Conservation (phyloP, 768 basidiomycete genomes). For the Tephrocybe sp. region DNA sequence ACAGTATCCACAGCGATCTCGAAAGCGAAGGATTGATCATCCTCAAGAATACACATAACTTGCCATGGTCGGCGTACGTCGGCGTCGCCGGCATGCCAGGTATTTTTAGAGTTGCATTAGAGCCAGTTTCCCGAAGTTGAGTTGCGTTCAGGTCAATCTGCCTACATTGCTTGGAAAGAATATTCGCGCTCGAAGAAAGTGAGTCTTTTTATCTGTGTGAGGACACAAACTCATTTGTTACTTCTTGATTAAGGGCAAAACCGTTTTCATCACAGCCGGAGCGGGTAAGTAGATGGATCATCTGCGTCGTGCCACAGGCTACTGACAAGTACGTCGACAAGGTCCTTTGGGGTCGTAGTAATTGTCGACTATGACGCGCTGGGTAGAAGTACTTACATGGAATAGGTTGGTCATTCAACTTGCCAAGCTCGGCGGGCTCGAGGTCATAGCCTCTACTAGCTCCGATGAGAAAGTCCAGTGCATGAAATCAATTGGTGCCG, state of each 20-base stretch:
- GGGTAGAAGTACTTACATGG: too few relatives aligned
- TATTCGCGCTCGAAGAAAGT: constrained; percentile 34
- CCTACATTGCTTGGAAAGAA: constrained; percentile 40
- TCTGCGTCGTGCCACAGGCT: too few relatives aligned
- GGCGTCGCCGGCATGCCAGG: constrained; percentile 57
- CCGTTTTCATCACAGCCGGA: constrained; percentile 38
- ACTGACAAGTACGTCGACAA: constrained; percentile 17
- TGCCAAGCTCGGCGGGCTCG: constrained; percentile 49
- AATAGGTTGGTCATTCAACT: constrained; percentile 53
- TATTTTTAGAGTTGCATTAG: constrained; percentile 15
- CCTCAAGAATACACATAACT: constrained; percentile 40
- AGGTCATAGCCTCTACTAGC: constrained; percentile 73
- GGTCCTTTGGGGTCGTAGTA: constrained; percentile 61
- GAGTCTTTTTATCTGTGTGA: neutral
- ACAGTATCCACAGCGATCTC: constrained; percentile 27
- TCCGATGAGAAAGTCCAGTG: constrained; percentile 70
- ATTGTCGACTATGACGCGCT: too few relatives aligned
- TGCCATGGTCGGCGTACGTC: constrained; percentile 49
- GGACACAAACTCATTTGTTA: too few relatives aligned
- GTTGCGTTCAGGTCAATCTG: constrained; percentile 25
- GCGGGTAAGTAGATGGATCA: constrained; percentile 25
- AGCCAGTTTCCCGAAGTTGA: neutral
- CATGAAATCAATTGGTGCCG: constrained; percentile 57
- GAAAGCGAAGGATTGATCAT: constrained; percentile 13
- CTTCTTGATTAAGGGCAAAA: constrained; percentile 35